Conservation (phyloP, 257 asterid genomes). For the Salvia miltiorrhiza region DNA sequence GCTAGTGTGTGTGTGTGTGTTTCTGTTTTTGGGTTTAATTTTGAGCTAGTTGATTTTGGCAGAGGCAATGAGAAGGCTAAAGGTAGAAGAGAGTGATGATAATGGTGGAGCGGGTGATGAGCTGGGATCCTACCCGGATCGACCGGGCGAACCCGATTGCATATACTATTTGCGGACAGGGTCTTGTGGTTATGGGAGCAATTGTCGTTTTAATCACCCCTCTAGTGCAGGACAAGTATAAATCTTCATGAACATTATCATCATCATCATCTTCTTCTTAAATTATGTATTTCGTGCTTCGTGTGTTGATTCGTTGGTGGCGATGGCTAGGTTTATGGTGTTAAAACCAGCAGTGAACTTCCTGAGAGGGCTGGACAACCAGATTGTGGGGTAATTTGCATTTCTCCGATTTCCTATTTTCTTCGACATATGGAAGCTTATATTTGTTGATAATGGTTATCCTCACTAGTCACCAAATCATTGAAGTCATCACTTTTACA, state of each 20-base stretch:
- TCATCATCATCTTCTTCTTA: background rate
- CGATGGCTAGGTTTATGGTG: slow-evolving; percentile 31
- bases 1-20: background rate
- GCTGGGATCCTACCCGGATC: slow-evolving; percentile 45
- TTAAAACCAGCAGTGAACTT: slow-evolving; percentile 30
- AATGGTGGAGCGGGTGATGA: slow-evolving; percentile 39
- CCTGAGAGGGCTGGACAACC: slow-evolving; percentile 66
- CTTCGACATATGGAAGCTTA: background rate
- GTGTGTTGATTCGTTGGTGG: slow-evolving; percentile 10
- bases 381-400: slow-evolving; percentile 56
- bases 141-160: slow-evolving; percentile 79
- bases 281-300: background rate
- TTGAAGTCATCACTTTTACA: too few relatives aligned
- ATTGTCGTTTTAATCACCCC: slow-evolving; percentile 72
- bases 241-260: too few relatives aligned
- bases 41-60: slow-evolving; percentile 21
- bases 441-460: background rate
- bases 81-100: slow-evolving; percentile 35
- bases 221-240: slow-evolving; percentile 36
- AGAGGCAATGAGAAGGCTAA: slow-evolving; percentile 41
- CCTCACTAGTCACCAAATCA: too few relatives aligned
- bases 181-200: slow-evolving; percentile 62
- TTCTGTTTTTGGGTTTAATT: slow-evolving; percentile 12
- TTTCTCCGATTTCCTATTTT: background rate
- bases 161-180: slow-evolving; percentile 63